These are phyloP conservation scores for Saitozyma sp. DNA, from an alignment of 768 basidiomycete species.

Conservation along the genomic window DNA sequence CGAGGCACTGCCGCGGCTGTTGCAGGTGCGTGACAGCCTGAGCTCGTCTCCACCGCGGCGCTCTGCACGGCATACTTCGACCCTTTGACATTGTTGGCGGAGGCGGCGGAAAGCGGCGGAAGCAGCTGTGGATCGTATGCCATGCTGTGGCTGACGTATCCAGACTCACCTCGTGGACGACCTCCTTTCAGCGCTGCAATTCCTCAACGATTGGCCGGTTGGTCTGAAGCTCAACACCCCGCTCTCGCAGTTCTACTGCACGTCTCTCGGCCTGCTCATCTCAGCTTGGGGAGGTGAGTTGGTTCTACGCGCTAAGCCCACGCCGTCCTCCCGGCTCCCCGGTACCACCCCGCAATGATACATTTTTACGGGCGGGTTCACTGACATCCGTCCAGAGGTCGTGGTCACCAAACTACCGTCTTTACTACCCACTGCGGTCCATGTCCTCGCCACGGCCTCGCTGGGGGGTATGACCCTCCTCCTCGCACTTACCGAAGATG, in stretches of 20 bases:
- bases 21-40: conserved; percentile 53
- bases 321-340: background rate
- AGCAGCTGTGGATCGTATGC: no score
- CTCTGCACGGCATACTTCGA: background rate
- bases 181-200: conserved; percentile 63
- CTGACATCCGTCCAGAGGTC: background rate
- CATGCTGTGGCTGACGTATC: no score
- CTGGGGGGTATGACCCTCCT: conserved; percentile 61
- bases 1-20: conserved; percentile 53
- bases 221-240: conserved; percentile 95
- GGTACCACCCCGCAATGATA: background rate
- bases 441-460: conserved; percentile 42
- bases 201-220: conserved; percentile 94
- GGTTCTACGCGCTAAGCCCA: background rate
- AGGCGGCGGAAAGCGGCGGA: no score
- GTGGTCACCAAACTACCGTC: background rate
- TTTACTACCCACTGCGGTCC: conserved; percentile 25
- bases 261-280: conserved; percentile 66
- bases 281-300: conserved; percentile 71
- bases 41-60: background rate
- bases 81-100: no score
- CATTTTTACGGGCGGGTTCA: background rate
- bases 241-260: conserved; percentile 80
- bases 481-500: conserved; percentile 67
- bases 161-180: conserved; percentile 55